phyloP scores from a whole-genome alignment of 768 basidiomycete species.

The Gautieria morchelliformis region DNA sequence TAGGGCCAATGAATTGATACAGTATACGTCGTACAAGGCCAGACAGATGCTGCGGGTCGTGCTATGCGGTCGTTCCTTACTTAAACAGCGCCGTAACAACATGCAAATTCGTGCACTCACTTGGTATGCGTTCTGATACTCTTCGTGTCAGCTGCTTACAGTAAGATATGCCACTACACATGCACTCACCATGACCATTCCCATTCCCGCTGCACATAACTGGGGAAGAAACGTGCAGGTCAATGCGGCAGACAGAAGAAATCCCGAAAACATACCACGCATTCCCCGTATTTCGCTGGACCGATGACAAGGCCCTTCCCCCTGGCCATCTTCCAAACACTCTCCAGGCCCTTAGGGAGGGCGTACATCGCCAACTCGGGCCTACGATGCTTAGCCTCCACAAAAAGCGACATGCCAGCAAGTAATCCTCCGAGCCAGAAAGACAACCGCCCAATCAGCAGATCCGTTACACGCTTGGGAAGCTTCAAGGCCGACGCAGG shows the following conservation, averaged over 20 bases:
- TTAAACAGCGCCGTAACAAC: neutral
- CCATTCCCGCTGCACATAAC: constrained; percentile 73
- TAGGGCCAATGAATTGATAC: constrained; percentile 87
- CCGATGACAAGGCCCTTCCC: constrained; percentile 57
- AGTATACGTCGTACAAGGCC: constrained; percentile 71
- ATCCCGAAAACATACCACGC: constrained; percentile 33
- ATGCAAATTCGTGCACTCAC: constrained; percentile 16
- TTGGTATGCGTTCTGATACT: constrained; percentile 66
- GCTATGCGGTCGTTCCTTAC: constrained; percentile 19
- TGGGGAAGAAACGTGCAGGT: constrained; percentile 10
- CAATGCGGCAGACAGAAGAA: neutral
- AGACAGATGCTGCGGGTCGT: constrained; percentile 73
- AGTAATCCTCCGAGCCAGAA: constrained; percentile 70
- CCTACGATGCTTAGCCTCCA: constrained; percentile 82
- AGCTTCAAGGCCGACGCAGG: constrained; percentile 21
- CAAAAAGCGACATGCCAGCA: constrained; percentile 68
- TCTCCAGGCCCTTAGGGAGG: constrained; percentile 83
- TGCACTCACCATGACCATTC: constrained; percentile 74
- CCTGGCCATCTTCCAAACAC: constrained; percentile 73
- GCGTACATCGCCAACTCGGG: constrained; percentile 90
- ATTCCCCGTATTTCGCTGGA: constrained; percentile 51
- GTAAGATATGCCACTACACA: neutral
- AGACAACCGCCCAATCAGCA: constrained; percentile 57
- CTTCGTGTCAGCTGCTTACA: neutral
- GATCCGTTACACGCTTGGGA: constrained; percentile 39